Evolutionary conservation across 2,329 filamentous ascomycete genomes (phyloP), one percentile per base, ranked within the genome.

Genomic region (Stylonectria norvegica): DNA sequence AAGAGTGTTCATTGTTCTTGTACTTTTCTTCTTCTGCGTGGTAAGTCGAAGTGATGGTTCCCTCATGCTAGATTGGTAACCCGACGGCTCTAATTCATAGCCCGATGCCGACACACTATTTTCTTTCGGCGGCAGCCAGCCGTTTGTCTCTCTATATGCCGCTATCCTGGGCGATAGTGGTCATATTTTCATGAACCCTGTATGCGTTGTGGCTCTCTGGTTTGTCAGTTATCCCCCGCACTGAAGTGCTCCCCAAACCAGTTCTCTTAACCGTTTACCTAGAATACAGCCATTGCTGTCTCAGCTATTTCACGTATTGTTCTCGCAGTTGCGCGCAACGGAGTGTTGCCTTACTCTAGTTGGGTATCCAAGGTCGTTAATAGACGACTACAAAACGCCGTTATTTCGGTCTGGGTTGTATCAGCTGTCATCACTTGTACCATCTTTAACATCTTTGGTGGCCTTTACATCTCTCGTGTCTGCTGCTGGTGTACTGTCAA

Each of bases 321-420:
- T 48, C 81, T 79, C 56, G 78, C 78, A 29, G 77, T 82, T 4
- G 78, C 78, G 19, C 70, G 78, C 32, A 78, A 82, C 51, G 76
- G 77, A 23, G 75, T 81, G 15, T 64, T 81, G 3, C 78, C 78
- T 0, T 79, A 73, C 59, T 79, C 76, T 2, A 53, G 67, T 22
- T 79, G 77, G 73, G 78, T 81, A 30, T 72, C 76, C 4, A 59
- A 66, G 14, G 76, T 82, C 3, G 59, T 68, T 7, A 64, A 70
- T 17, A 78, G 77, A 36, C 77, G 81, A 46, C 79, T 79, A 1
- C 70, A 71, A 11, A 80, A 81, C 50, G 78, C 78, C 5, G 72
- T 82, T 30, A 69, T 78, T 14, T 74, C 80, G 8, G 76, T 81
- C 48, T 78, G 76, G 67, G 67, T 49, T 3, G 72, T 79, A 8